Conservation (phyloP, 164 flowering plant genomes). For the Nymphaea thermarum region DNA sequence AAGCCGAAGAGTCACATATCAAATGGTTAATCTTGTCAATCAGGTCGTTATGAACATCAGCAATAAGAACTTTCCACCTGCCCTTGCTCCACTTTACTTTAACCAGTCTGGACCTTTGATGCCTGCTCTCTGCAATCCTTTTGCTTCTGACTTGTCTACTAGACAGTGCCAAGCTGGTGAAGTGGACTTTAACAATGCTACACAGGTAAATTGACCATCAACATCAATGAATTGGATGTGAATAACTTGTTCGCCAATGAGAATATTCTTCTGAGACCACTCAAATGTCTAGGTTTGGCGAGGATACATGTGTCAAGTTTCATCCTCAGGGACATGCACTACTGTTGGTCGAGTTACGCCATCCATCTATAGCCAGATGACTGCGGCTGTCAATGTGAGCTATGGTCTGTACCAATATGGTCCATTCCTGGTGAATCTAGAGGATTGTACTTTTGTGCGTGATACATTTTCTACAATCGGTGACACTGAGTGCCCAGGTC, state of each 20-base stretch:
- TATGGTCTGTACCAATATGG: constrained; percentile 48
- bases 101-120: constrained; percentile 69
- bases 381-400: constrained; percentile 55
- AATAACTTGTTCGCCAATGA: not conserved
- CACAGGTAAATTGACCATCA: constrained; percentile 27
- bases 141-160: constrained; percentile 21
- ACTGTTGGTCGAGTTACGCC: constrained; percentile 74
- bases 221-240: not conserved
- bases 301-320: constrained; percentile 26
- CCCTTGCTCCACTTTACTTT: constrained; percentile 30
- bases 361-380: constrained; percentile 34
- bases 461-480: constrained; percentile 39
- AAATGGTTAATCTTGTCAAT: constrained; percentile 44
- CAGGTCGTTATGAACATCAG: constrained; percentile 36
- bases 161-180: constrained; percentile 39
- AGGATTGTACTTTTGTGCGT: constrained; percentile 76
- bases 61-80: constrained; percentile 41
- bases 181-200: constrained; percentile 38
- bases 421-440: constrained; percentile 52
- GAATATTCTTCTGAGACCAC: not conserved
- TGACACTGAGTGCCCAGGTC: constrained; percentile 43
- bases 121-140: constrained; percentile 66
- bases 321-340: constrained; percentile 24
- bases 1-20: constrained; percentile 43
- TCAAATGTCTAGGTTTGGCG: constrained; percentile 19